Evolutionary conservation across 2,329 filamentous ascomycete species (phyloP), one percentile per base, ranked within the genome.

Genomic region (Chaetoscypha palmicola): DNA sequence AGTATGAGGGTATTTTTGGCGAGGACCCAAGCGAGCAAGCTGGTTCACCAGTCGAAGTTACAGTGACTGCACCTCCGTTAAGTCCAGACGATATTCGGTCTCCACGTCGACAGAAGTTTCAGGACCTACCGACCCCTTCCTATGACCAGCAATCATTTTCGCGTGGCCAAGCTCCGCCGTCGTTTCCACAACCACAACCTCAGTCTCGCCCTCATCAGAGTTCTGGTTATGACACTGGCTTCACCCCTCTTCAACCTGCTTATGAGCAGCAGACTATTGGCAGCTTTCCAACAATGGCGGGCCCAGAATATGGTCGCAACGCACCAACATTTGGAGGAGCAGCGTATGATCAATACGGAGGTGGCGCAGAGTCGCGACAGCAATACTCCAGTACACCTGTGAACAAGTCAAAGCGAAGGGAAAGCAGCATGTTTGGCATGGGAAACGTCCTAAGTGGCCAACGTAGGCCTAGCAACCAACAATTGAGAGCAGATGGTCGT

Each of bases 1-100:
- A 97, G 58, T 96, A 88, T 60, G 76, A 85, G 50, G 77, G 75
- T 32, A 91, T 98, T 37, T 98, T 97, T 60, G 83, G 84, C 16
- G 73, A 81, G 35, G 71, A 78, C 14, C 75, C 84, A 0, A 79
- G 83, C 53, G 72, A 79, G 40, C 80, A 81, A 44, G 73, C 79
- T 59, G 67, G 77, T 20, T 71, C 74, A 1, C 68, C 70, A 10
- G 50, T 67, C 16, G 73, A 75, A 49, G 60, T 72, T 24, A 64
- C 61, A 2, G 64, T 68, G 10, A 61, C 60, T 35, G 62, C 62
- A 12, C 61, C 65, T 20, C 56, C 64, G 19, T 55, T 73, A 5
- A 66, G 66, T 1, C 66, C 77, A 10, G 76, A 79, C 43, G 76
- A 79, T 49, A 72, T 81, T 38, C 74, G 78, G 33, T 81, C 77